Evolutionary conservation across 805 yeast genomes (phyloP), one percentile per base, ranked within the genome.

Genomic region (Wickerhamiella azyma): DNA sequence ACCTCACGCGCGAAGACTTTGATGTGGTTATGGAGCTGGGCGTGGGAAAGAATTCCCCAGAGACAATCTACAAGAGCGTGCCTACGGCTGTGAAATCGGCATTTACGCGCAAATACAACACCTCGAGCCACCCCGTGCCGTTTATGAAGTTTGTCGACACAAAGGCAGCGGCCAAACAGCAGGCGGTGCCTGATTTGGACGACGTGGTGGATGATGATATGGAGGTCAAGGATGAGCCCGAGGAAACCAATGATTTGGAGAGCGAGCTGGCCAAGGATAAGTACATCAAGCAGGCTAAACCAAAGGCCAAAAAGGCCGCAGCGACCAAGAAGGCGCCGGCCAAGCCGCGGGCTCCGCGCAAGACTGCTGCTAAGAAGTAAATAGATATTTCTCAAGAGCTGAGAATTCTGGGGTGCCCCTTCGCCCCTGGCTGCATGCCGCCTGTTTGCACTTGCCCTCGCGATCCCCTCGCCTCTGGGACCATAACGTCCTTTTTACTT

Each of bases 1-100:
- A 77, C 57, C 61, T 92, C 33, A 82, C 94, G 7, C 81, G 77
- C 56, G 94, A 88, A 48, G 97, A 92, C 62, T 89, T 94, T 88
- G 97, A 89, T 58, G 72, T 72, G 18, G 66, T 92, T 9, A 70
- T 85, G 73, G 96, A 88, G 51, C 75, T 88, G 50, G 81, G 85
- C 14, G 79, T 86, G 10, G 94, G 94, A 0, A 58, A 61, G 7
- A 60, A 61, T 28, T 57, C 55, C 26, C 66, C 68, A 28, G 71
- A 69, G 11, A 70, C 62, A 13, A 57, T 62, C 30, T 69, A 75
- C 14, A 84, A 84, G 62, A 72, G 74, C 55, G 71, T 89, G 4
- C 77, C 89, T 9, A 74, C 95, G 1, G 70, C 78, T n/a, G 77
- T 76, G 13, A 94, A 92, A 60, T 68, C 89, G 5, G 82, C 84